Evolutionary conservation across 306 rosid genomes (phyloP).

Genomic region (Prunus fruticosa): DNA sequence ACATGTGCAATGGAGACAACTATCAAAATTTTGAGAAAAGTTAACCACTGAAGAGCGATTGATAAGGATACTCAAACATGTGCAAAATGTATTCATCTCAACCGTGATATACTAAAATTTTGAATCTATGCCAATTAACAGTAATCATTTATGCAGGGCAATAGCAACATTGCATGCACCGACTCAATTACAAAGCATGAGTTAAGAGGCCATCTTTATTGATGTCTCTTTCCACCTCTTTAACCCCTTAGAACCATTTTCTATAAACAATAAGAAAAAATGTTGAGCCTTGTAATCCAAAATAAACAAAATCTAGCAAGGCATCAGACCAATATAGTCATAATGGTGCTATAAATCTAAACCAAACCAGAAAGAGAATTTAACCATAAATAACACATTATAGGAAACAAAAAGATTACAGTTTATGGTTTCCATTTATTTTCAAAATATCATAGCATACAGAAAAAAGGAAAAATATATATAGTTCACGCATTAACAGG

Average conservation of each 20-base stretch:
- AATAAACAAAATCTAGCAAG: slow-evolving; percentile 1
- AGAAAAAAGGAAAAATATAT: background rate
- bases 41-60: background rate
- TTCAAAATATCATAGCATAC: slow-evolving; percentile 5
- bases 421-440: background rate
- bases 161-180: background rate
- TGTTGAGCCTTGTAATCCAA: background rate
- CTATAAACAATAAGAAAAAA: background rate
- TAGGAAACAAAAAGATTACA: background rate
- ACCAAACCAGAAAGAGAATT: background rate
- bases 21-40: background rate
- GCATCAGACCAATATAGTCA: background rate
- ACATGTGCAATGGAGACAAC: background rate
- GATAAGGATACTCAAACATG: background rate
- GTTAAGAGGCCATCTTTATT: background rate
- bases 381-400: background rate
- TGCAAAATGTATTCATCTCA: background rate
- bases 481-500: slow-evolving; percentile 8
- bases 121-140: background rate
- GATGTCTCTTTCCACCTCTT: background rate
- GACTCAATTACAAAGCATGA: background rate
- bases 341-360: background rate
- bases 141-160: background rate
- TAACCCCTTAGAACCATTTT: background rate
- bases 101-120: background rate